Conservation (phyloP, 768 basidiomycete genomes). For the Trametes coccinea region DNA sequence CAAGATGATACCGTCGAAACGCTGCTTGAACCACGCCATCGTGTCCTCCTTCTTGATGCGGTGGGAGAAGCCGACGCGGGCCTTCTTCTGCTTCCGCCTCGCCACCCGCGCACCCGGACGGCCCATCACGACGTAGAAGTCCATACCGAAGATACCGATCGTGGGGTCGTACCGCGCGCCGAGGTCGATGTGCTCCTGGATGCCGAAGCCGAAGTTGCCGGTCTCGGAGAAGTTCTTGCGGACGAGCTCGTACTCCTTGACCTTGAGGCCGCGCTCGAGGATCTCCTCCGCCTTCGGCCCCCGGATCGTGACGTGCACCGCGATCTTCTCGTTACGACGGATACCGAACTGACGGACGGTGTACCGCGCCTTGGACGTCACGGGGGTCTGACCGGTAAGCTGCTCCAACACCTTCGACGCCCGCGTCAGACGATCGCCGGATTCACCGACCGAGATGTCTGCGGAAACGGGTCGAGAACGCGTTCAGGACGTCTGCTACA, state of each 20-base stretch:
- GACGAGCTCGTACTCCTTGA: slow-evolving; percentile 99
- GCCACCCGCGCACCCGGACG: slow-evolving; percentile 92
- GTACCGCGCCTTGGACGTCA: slow-evolving; percentile 99
- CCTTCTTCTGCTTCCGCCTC: slow-evolving; percentile 85
- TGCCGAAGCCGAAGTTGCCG: slow-evolving; percentile 99
- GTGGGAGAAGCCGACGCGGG: slow-evolving; percentile 85
- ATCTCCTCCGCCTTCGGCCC: slow-evolving; percentile 99
- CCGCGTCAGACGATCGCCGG: slow-evolving; percentile 97
- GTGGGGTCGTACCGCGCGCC: slow-evolving; percentile 97
- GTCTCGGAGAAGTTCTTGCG: slow-evolving; percentile 98
- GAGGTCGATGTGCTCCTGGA: slow-evolving; percentile 99
- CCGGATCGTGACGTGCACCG: slow-evolving; percentile 97
- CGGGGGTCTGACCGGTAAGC: slow-evolving; percentile 98
- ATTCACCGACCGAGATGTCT: slow-evolving; percentile 99
- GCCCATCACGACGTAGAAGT: slow-evolving; percentile 98
- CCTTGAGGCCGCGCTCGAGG: slow-evolving; percentile 97
- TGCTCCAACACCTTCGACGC: slow-evolving; percentile 99
- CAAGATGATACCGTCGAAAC: slow-evolving; percentile 97
- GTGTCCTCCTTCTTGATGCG: slow-evolving; percentile 95
- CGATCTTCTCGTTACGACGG: slow-evolving; percentile 99
- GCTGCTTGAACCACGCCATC: slow-evolving; percentile 98
- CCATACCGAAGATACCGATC: slow-evolving; percentile 99
- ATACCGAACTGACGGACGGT: slow-evolving; percentile 99
- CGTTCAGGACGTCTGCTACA: slow-evolving; percentile 10
- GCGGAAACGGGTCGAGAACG: slow-evolving; percentile 4